These are phyloP conservation scores for Aspergillus pseudonomiae DNA, from an alignment of 2,329 filamentous ascomycete species.

Conservation along the genomic window DNA sequence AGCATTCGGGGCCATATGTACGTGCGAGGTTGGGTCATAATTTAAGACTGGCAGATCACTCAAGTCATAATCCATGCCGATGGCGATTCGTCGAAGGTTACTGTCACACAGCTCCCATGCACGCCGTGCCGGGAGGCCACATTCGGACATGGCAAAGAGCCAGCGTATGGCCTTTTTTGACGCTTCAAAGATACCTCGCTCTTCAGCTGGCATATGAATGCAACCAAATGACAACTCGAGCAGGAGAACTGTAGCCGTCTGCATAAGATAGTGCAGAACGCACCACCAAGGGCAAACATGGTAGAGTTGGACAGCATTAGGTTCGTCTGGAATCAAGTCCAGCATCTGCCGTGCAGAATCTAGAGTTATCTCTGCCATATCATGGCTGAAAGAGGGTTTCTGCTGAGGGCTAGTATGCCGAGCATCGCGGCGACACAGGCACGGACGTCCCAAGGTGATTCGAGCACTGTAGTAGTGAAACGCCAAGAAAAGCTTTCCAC, in stretches of 20 bases:
- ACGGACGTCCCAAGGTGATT: conserved; percentile 49
- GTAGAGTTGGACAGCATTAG: conserved; percentile 45
- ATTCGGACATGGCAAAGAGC: conserved; percentile 46
- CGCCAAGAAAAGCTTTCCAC: conserved; percentile 44
- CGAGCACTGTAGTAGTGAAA: conserved; percentile 49
- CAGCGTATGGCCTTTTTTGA: conserved; percentile 48
- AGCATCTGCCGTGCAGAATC: conserved; percentile 44
- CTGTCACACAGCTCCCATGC: conserved; percentile 47
- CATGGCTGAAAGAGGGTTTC: conserved; percentile 40
- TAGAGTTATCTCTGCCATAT: conserved; percentile 43
- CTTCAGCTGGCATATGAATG: conserved; percentile 47
- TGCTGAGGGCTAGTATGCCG: conserved; percentile 28
- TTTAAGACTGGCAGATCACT: conserved; percentile 35
- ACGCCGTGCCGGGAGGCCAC: conserved; percentile 42
- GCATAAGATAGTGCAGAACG: conserved; percentile 50
- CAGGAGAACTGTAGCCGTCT: conserved; percentile 47
- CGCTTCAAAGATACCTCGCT: conserved; percentile 36
- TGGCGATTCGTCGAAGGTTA: conserved; percentile 37
- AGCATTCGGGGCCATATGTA: not conserved
- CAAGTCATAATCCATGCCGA: conserved; percentile 40
- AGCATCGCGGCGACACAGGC: conserved; percentile 49
- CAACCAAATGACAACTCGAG: conserved; percentile 50
- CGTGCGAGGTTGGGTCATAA: conserved; percentile 17
- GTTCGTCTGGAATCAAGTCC: conserved; percentile 46
- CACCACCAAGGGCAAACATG: conserved; percentile 49